These are phyloP conservation scores for Linnemannia hyalina DNA, from an alignment of 192 early-diverging fungal species.

Conservation along the genomic window DNA sequence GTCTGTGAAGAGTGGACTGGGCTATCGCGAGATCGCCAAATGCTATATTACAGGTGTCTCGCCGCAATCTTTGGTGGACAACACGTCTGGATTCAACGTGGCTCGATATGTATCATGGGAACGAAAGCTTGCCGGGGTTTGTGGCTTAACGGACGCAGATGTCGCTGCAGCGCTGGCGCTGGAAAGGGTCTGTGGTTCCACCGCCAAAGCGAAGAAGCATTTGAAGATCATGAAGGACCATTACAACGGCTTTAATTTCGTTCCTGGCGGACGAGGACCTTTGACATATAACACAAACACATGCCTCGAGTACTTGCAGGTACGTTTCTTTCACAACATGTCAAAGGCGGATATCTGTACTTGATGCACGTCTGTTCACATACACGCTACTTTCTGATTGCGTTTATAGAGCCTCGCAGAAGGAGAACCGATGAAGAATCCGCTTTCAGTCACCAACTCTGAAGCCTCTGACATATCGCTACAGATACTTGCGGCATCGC, in stretches of 20 bases:
- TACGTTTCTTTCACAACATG: no score
- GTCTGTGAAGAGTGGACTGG: constrained; percentile 48
- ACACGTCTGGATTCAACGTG: constrained; percentile 37
- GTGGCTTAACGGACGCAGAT: constrained; percentile 39
- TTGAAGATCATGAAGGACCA: constrained; percentile 50
- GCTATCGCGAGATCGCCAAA: constrained; percentile 15
- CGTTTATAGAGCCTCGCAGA: no score
- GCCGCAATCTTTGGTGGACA: constrained; percentile 33
- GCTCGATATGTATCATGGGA: constrained; percentile 31
- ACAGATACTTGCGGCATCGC: no score
- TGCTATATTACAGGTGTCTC: constrained; percentile 41
- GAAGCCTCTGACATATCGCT: no score
- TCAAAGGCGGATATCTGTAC: no score
- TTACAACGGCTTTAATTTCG: constrained; percentile 48
- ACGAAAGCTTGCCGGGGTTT: constrained; percentile 13
- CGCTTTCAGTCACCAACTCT: no score
- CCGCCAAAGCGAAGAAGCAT: constrained; percentile 31
- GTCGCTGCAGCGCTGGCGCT: constrained; percentile 34
- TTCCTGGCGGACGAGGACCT: constrained; percentile 31
- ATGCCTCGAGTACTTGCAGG: constrained; percentile 55
- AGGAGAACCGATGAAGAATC: no score
- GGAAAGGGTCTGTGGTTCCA: constrained; percentile 24
- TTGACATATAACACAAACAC: constrained; percentile 48
- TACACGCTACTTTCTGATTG: no score
- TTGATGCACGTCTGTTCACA: no score